Base-by-base conservation (phyloP, 768 basidiomycete genomes). In the Trametes sanguinea region DNA sequence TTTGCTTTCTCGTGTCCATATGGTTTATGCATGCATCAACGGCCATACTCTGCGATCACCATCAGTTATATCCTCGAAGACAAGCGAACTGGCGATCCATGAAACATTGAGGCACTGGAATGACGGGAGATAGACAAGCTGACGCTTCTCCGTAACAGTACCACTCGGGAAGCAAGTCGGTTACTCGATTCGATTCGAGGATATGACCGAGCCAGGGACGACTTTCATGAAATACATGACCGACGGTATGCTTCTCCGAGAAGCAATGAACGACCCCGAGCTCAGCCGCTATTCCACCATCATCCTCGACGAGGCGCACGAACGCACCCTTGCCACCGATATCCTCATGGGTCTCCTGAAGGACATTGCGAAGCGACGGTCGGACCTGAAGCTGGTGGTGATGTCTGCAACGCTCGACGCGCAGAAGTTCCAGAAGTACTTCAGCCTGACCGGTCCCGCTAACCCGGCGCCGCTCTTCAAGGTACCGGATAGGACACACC, bases 151-250 rank as follows among this genome's bases (percentile, higher is more conserved):
- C 66, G 42, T 70, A 27, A 27, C 35, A 95, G 95, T 99, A 4
- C 83, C 87, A 74, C 87, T 99, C 1, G 96, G 96, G 33, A 88
- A 92, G 69, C 89, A 98, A 65, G 96, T 99, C 64, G 96, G 96
- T 57, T 99, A 99, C 76, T 94, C 93, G 4, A 98, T 98, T 70
- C 93, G 96, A 73, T 99, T 98, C 74, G 96, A 99, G 75, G 97
- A 99, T 73, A 90, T 94, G 92, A 90, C 96, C 46, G 84, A 92
- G 67, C 79, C 85, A 0, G 90, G 92, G 0, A 90, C 89, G 33
- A 98, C 97, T 0, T 97, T 99, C 76, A 81, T 99, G 65, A 98
- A 97, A 74, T 98, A 99, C 79, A 97, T 98, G 95, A 99, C 97
- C 16, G 97, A 99, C 68, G 97, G 96, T 84, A 97, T 98, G 95